Evolutionary conservation across 345 rosid species (phyloP).

Genomic region (Zanthoxylum bungeanum): DNA sequence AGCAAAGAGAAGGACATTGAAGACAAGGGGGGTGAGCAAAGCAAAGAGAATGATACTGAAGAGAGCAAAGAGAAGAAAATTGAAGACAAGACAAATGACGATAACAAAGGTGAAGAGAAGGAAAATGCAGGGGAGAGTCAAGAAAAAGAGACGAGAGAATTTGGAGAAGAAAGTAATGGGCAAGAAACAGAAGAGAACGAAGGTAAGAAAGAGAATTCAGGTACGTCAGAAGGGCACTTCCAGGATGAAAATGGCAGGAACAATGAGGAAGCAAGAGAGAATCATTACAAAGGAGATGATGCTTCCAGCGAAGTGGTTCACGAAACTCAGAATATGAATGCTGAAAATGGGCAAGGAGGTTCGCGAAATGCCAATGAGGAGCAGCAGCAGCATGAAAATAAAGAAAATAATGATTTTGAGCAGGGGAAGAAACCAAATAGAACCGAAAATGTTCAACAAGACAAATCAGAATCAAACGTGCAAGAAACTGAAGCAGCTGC

Average conservation of each 20-base stretch:
- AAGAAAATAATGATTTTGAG: slow-evolving; percentile 26
- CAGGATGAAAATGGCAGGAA: slow-evolving; percentile 40
- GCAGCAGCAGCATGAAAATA: slow-evolving; percentile 30
- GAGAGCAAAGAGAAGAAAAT: not conserved
- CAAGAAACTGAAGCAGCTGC: slow-evolving; percentile 23
- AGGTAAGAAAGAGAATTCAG: slow-evolving; percentile 23
- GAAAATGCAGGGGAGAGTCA: slow-evolving; percentile 1
- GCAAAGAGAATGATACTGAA: not conserved
- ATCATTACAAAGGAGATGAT: slow-evolving; percentile 77
- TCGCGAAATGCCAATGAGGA: slow-evolving; percentile 21
- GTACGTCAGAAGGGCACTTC: slow-evolving; percentile 31
- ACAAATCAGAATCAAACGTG: slow-evolving; percentile 35
- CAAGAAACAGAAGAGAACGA: not conserved
- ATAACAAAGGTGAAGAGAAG: slow-evolving; percentile 10
- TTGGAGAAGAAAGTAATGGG: slow-evolving; percentile 6
- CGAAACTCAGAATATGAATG: slow-evolving; percentile 30
- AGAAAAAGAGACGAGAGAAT: not conserved
- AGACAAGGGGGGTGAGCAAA: not conserved
- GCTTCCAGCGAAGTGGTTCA: slow-evolving; percentile 74
- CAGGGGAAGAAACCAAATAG: slow-evolving; percentile 19
- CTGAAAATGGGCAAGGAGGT: slow-evolving; percentile 33
- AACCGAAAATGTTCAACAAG: slow-evolving; percentile 26
- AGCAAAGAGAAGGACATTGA: not conserved
- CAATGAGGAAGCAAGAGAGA: slow-evolving; percentile 65
- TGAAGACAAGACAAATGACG: slow-evolving; percentile 1